Base-by-base conservation (phyloP, 305 asterid species). In the Euphrasia arctica region DNA sequence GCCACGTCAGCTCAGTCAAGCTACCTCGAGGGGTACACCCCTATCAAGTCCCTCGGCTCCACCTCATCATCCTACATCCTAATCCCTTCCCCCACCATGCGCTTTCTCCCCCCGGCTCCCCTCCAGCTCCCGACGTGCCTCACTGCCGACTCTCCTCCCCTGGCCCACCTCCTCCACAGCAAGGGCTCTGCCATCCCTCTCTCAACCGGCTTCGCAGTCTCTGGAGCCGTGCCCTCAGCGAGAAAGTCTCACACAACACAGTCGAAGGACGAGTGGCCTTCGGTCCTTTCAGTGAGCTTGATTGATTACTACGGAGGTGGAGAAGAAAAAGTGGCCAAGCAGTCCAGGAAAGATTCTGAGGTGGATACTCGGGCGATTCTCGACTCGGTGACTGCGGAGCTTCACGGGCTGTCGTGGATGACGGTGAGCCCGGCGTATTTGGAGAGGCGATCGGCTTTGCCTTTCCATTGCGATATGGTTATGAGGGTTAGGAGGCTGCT, bases 71-170 rank as follows among this genome's bases (percentile, higher is more conserved):
- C 96, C 79, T 94, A 94, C 72, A 74, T 94, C 25, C 51, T 90
- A 31, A 84, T 88, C 64, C 99, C 99, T 43, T 90, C 97, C 15
- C 97, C 95, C 11, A 86, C 88, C 82, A 78, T 86, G 85, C 94
- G 95, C 28, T 94, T 88, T 70, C 88, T 94, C 42, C 97, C 99
- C 57, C 96, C 97, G 0, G 67, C 88, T 18, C 63, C 78, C 63
- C 93, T 94, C 57, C 99, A 94, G 82, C 95, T 94, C 42, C 99
- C 95, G 0, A 94, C 96, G 5, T 88, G 93, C 64, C 95, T 94
- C 63, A 94, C 99, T 54, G 96, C 99, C 9, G 97, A 88, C 69
- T 94, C 99, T 61, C 99, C 99, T 34, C 99, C 97, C 49, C 88
- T 94, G 0, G 99, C 96, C 58, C 99, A 90, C 72, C 96, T 94